Evolutionary conservation across 2,329 filamentous ascomycete species (phyloP).

Genomic region (Elsinoe arachidis): DNA sequence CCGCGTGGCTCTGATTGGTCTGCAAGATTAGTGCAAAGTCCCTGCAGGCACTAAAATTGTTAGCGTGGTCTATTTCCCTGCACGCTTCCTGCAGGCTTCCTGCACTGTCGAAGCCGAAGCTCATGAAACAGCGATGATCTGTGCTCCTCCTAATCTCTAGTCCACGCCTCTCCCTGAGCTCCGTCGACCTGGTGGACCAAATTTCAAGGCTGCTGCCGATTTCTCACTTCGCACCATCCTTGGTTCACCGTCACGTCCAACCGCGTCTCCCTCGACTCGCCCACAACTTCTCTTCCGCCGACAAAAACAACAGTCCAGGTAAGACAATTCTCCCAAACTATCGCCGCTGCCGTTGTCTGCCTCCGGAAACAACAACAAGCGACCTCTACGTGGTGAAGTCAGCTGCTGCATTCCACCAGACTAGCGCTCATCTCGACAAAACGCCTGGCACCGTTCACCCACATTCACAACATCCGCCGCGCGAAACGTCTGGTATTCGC

Average conservation of each 20-base stretch:
- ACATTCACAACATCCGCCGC: slow-evolving; percentile 6
- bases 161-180: slow-evolving; percentile 8
- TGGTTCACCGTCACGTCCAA: slow-evolving; percentile 10
- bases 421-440: slow-evolving; percentile 11
- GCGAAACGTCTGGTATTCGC: slow-evolving; percentile 5
- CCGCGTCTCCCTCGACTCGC: slow-evolving; percentile 2
- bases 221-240: slow-evolving; percentile 4
- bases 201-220: slow-evolving; percentile 1
- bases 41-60: not conserved
- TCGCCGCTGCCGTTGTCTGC: not conserved
- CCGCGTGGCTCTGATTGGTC: not conserved
- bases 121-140: slow-evolving; percentile 10
- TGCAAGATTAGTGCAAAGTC: not conserved
- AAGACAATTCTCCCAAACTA: slow-evolving; percentile 3
- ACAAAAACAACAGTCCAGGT: slow-evolving; percentile 8
- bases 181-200: slow-evolving; percentile 11
- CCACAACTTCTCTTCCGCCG: not conserved
- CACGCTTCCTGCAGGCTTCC: not conserved
- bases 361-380: slow-evolving; percentile 6
- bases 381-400: not conserved
- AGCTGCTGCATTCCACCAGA: slow-evolving; percentile 6
- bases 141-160: slow-evolving; percentile 10
- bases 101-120: not conserved
- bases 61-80: slow-evolving; percentile 2
- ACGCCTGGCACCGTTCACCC: slow-evolving; percentile 10